Base-by-base conservation (phyloP, 2,329 filamentous ascomycete species). In the Aureobasidium sp. region DNA sequence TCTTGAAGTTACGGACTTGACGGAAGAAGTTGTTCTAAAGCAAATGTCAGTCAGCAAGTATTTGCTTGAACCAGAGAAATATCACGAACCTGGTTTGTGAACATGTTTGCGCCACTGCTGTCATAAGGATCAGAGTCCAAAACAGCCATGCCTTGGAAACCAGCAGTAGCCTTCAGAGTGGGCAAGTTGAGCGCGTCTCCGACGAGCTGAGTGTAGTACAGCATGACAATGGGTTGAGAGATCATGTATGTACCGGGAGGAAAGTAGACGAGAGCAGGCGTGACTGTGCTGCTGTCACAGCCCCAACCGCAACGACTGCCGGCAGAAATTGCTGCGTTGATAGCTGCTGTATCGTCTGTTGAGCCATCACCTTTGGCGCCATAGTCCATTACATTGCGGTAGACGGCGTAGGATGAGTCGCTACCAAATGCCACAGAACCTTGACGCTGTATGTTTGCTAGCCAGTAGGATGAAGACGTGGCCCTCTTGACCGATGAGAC, bases 181-280 rank as follows among this genome's bases (percentile, higher is more conserved):
- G 93, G 91, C 15, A 87, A 75, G 65, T 83, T 79, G 68, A 83
- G 71, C 53, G 87, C 86, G 77, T 97, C 91, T 62, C 93, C 93
- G 39, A 97, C 81, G 64, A 97, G 84, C 73, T 97, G 91, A 10
- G 92, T 96, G 79, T 96, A 96, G 81, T 97, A 97, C 75, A 87
- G 88, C 73, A 91, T 88, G 57, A 91, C 76, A 66, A 97, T 84
- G 27, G 93, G 90, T 69, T 80, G 82, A 71, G 86, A 90, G 68
- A 97, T 86, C 21, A 89, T 70, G 71, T 97, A 97, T 62, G 86
- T 95, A 66, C 93, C 92, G 11, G 90, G 80, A 42, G 91, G 92
- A 79, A 97, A 96, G 79, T 96, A 97, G 59, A 97, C 85, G 15
- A 97, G 78, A 30, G 90, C 93, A 0, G 93, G 93, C 1, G 86